Evolutionary conservation across 1,284 basidiomycete genomes (phyloP).

Genomic region (Pascua guehoae): DNA sequence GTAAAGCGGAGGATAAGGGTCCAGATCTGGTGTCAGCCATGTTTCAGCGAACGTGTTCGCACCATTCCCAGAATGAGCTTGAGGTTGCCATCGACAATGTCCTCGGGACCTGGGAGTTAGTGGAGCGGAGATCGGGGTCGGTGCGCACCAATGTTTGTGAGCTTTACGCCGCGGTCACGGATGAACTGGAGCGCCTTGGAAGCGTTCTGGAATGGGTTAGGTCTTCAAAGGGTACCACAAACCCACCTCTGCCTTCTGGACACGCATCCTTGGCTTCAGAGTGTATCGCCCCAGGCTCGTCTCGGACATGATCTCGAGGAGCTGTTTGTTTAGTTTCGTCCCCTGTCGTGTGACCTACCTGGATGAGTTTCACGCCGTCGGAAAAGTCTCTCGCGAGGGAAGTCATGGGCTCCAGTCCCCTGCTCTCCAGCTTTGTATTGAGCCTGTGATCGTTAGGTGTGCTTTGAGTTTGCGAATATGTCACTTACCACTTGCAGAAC

Average conservation of each 20-base stretch:
- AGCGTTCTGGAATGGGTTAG: constrained; percentile 60
- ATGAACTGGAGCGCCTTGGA: constrained; percentile 96
- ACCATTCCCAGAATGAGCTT: constrained; percentile 94
- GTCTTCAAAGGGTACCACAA: neutral
- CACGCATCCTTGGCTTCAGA: constrained; percentile 79
- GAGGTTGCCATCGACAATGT: constrained; percentile 95
- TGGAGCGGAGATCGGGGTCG: neutral
- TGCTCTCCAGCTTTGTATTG: constrained; percentile 86
- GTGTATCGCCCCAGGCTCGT: constrained; percentile 88
- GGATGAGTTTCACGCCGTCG: constrained; percentile 90
- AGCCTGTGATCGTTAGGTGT: constrained; percentile 58
- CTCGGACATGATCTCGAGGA: constrained; percentile 96
- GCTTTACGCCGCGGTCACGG: constrained; percentile 84
- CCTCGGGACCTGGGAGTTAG: constrained; percentile 51
- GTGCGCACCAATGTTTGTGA: constrained; percentile 90
- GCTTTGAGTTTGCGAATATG: neutral
- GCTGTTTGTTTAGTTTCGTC: constrained; percentile 43
- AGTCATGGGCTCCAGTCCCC: constrained; percentile 82
- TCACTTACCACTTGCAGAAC: constrained; percentile 46
- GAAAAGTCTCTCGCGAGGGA: constrained; percentile 87
- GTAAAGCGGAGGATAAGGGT: constrained; percentile 94
- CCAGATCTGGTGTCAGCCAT: constrained; percentile 65
- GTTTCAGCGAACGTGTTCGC: neutral
- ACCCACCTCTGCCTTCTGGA: constrained; percentile 82
- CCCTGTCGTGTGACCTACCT: constrained; percentile 32